Conservation (phyloP, 176 grass and related monocot species). For the Zoysia pacifica region DNA sequence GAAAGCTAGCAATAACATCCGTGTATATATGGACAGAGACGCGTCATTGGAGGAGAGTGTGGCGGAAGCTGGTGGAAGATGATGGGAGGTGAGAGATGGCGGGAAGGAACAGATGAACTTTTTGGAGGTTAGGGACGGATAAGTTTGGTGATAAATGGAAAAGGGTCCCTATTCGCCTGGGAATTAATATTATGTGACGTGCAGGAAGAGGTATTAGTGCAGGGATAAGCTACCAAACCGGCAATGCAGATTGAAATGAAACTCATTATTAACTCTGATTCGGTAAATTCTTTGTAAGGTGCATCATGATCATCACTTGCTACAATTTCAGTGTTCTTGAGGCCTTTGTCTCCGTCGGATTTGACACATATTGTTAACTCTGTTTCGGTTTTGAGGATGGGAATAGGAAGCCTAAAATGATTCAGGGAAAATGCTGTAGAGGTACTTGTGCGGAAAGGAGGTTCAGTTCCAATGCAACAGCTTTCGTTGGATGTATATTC, state of each 20-base stretch:
- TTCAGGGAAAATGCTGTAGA: background rate
- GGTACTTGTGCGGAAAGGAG: background rate
- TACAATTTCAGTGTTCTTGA: background rate
- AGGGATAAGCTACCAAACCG: background rate
- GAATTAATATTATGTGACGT: slow-evolving; percentile 1
- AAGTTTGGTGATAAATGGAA: slow-evolving; percentile 10
- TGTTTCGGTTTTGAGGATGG: background rate
- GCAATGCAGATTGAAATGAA: background rate
- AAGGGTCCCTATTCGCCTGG: background rate
- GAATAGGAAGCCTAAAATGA: background rate
- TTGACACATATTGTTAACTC: background rate
- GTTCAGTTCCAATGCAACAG: slow-evolving; percentile 12
- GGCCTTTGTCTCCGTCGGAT: background rate
- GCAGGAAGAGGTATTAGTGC: background rate
- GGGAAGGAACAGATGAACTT: slow-evolving; percentile 43
- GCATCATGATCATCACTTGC: background rate
- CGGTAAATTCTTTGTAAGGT: background rate
- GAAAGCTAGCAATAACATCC: background rate
- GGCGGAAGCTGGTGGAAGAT: slow-evolving; percentile 12
- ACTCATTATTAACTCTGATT: too few relatives aligned
- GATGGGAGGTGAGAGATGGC: slow-evolving; percentile 31
- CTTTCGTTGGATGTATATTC: background rate
- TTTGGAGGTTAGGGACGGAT: background rate
- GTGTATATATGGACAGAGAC: background rate
- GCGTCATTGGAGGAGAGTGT: background rate